Base-by-base conservation (phyloP, 306 rosid species). In the Lathyrus sativus region DNA sequence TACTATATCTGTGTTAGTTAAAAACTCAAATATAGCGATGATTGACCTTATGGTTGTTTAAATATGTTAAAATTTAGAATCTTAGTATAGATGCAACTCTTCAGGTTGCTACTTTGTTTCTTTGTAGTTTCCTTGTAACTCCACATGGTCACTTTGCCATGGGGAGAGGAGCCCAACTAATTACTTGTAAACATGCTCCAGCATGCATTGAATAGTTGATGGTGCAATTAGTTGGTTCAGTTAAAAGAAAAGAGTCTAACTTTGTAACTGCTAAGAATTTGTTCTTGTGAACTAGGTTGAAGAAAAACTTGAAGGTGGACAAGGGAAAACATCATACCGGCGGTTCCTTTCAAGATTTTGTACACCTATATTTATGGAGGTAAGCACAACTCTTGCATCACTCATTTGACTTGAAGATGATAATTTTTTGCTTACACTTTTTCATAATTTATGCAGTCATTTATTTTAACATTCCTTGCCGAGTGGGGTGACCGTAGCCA, bases 401-500 rank as follows among this genome's bases (percentile, higher is more conserved):
- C 28, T 71, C 67, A 11, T 64, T 62, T 28, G 46, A 29, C 38
- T 29, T 1, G 18, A 28, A 74, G 54, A 65, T 42, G 19, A 53
- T 70, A 79, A 15, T 10, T 69, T 43, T 38, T 56, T 79, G 80
- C 65, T 62, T 38, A 49, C 26, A 33, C 22, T 11, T 1, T 74
- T 37, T 65, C 67, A n/a, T 42, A 53, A 51, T 17, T 60, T 72
- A 15, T 80, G 86, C 89, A 91, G 99, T 85, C 99, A 37, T 95
- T 95, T 46, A 71, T 91, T 74, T 80, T 95, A 70, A 95, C 99
- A 46, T 95, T 95, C 78, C 88, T 95, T 61, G 99, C 99, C 7
- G 99, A 95, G 82, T 95, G 99, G 99, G 99, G 99, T 3, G 99
- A 95, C 74, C 99, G 97, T 15, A 95, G 99, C 86, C 99, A 95